Base-by-base conservation (phyloP, 805 yeast species). In the Yamadazyma tumulicola region DNA sequence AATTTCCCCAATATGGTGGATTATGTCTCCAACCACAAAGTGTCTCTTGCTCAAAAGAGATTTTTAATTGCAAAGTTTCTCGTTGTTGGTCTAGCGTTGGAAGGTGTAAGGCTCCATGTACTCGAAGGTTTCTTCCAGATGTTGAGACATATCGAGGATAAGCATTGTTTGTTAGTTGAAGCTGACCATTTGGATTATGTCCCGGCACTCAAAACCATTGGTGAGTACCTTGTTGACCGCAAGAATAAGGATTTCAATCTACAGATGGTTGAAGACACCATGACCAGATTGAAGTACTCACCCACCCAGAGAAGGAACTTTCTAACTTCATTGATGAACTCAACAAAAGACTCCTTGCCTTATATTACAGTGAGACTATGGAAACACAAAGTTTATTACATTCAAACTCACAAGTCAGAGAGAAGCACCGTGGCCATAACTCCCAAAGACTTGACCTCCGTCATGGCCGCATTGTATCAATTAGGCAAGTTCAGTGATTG, bases 391-490 rank as follows among this genome's bases (percentile, higher is more conserved):
- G 23, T 11, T 3, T 20, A 9, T 20, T 8, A 8, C 23, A 20
- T 8, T 20, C 8, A 8, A 20, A 20, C 11, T 9, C 10, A 20
- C 23, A 8, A 8, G 8, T 20, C 23, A 20, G 23, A 8, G 10
- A 20, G 23, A n/a, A n/a, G n/a, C n/a, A n/a, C 23, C 11, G 23
- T 20, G 8, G 23, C 8, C 23, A 20, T 24, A n/a, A n/a, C n/a
- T n/a, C 34, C 32, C 9, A 16, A 32, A 2, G 71, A 65, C 41
- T 50, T 66, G 35, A 51, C 51, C 11, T 35, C 43, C 15, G 49
- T 52, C 12, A 66, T 66, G 70, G 31, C 19, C 10, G 60, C 70
- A 5, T 46, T 49, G 22, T 44, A 43, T 21, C 21, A 41, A 11
- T 31, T 53, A 19, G 46, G 54, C 20, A 37, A 50, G 6, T 49